Conservation (phyloP, 495 filamentous ascomycete species). For the Glarea lozoyensis region DNA sequence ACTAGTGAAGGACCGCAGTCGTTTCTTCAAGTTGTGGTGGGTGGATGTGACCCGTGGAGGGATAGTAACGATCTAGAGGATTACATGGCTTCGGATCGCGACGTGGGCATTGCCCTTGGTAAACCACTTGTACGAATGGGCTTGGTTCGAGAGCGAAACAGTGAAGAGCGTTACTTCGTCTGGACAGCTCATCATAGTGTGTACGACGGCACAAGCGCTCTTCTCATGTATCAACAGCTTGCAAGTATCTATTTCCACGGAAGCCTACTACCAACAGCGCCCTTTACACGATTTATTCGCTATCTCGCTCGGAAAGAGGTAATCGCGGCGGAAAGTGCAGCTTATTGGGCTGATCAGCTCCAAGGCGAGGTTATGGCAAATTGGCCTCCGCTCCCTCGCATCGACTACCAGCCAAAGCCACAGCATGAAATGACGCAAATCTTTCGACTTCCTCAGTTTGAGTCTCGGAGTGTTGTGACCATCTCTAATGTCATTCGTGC, state of each 20-base stretch:
- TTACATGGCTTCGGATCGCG: neutral
- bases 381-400: neutral
- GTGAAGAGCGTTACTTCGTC: neutral
- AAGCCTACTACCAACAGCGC: neutral
- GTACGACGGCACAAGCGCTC: constrained; percentile 6
- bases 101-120: neutral
- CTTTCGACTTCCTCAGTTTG: neutral
- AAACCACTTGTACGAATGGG: neutral
- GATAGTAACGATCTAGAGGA: neutral
- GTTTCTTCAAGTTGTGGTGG: neutral
- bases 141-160: neutral
- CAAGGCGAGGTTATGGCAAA: neutral
- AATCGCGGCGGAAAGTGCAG: neutral
- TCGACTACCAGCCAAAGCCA: constrained; percentile 1
- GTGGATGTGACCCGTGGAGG: neutral
- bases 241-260: neutral
- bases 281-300: neutral
- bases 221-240: neutral
- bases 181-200: constrained; percentile 4
- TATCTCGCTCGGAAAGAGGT: neutral
- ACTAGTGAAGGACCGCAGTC: neutral
- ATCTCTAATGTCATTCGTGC: neutral
- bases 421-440: neutral
- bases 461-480: neutral
- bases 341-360: neutral